Evolutionary conservation across 1,284 basidiomycete genomes (phyloP).

Genomic region (Tausonia pullulans): DNA sequence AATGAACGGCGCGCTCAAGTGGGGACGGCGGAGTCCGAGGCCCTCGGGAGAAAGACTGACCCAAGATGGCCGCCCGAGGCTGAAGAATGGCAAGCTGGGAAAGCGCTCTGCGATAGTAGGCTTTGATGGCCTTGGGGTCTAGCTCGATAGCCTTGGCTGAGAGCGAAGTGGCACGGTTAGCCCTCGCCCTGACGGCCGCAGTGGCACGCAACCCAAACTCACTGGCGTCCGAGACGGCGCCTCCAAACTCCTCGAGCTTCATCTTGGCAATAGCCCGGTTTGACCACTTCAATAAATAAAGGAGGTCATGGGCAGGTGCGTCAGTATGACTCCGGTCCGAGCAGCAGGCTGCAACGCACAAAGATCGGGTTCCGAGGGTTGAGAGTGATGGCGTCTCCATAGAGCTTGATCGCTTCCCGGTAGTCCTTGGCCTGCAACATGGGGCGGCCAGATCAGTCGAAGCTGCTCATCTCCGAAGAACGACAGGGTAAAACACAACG

Average conservation of each 20-base stretch:
- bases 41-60: too few relatives aligned
- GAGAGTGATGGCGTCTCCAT: slow-evolving; percentile 62
- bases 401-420: slow-evolving; percentile 53
- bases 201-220: too few relatives aligned
- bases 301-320: not conserved
- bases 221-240: slow-evolving; percentile 35
- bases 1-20: too few relatives aligned
- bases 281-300: slow-evolving; percentile 24
- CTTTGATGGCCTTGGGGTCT: slow-evolving; percentile 84
- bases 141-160: slow-evolving; percentile 69
- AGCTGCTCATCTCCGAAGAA: not conserved
- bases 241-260: slow-evolving; percentile 41
- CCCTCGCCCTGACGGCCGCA: not conserved
- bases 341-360: not conserved
- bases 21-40: too few relatives aligned
- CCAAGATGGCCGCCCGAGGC: slow-evolving; percentile 59
- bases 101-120: slow-evolving; percentile 77
- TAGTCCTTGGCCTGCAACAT: slow-evolving; percentile 46
- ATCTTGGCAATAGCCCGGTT: slow-evolving; percentile 39
- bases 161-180: not conserved
- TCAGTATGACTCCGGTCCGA: not conserved
- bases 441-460: not conserved
- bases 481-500: slow-evolving; percentile 23
- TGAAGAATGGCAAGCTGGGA: slow-evolving; percentile 84
- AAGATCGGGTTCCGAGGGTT: slow-evolving; percentile 48